Conservation (phyloP, 345 rosid genomes). For the Pistacia atlantica region DNA sequence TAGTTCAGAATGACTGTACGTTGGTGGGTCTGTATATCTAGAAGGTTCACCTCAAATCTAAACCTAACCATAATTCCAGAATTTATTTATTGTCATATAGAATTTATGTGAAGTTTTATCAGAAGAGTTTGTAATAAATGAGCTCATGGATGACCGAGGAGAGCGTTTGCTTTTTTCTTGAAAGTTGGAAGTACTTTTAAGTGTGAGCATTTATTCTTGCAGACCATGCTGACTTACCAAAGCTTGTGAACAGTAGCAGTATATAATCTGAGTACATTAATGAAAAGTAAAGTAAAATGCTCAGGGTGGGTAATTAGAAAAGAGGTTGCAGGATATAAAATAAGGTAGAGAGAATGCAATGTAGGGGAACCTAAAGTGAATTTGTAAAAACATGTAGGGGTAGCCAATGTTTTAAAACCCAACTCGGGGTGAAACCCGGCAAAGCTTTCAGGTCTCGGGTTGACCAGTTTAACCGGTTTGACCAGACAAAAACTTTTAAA, state of each 20-base stretch:
- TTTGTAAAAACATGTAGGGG: too few species aligned
- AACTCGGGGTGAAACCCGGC: too few species aligned
- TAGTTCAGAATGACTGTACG: background rate
- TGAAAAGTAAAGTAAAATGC: background rate
- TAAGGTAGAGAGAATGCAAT: background rate
- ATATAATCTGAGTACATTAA: background rate
- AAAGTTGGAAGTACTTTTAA: background rate
- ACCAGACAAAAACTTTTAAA: too few species aligned
- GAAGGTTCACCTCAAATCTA: background rate
- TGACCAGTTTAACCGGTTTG: too few species aligned
- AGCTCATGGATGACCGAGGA: background rate
- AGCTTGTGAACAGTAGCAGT: background rate
- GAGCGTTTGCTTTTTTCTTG: background rate
- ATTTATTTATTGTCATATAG: conserved; percentile 4
- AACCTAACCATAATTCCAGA: background rate
- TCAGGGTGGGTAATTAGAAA: background rate
- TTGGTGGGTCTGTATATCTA: background rate
- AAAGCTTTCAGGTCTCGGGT: too few species aligned
- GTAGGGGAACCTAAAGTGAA: background rate
- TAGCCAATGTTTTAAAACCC: too few species aligned
- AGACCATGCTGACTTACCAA: conserved; percentile 2
- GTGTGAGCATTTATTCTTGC: conserved; percentile 10
- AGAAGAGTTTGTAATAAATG: background rate
- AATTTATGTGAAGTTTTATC: conserved; percentile 1
- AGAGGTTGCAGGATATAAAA: background rate